Percentiles rank a stretch among this genome's conserved stretches.
Evolutionary conservation across 768 basidiomycete genomes (phyloP).

Genomic region (Boletus rubescentipes): DNA sequence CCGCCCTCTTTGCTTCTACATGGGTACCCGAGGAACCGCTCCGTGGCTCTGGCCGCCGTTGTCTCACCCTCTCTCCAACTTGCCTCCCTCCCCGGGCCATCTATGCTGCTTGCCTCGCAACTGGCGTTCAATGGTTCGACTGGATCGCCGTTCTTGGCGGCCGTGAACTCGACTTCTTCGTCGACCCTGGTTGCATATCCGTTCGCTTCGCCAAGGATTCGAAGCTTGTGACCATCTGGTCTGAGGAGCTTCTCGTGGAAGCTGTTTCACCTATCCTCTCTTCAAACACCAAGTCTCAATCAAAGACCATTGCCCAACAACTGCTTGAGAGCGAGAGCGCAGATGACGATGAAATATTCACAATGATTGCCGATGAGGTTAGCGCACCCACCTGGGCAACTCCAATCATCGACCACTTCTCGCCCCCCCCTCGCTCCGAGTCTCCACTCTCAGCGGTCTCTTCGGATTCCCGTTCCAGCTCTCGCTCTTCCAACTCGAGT

Average conservation of each 20-base stretch:
- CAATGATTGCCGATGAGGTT: conserved; percentile 71
- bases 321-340: conserved; percentile 69
- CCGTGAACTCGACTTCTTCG: conserved; percentile 73
- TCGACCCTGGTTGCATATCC: conserved; percentile 78
- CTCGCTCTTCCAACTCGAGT: conserved; percentile 69
- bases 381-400: conserved; percentile 68
- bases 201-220: conserved; percentile 52
- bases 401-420: conserved; percentile 62
- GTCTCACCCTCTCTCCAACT: conserved; percentile 67
- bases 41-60: conserved; percentile 69
- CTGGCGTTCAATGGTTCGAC: conserved; percentile 76
- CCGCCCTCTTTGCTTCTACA: conserved; percentile 61
- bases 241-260: conserved; percentile 46
- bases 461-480: conserved; percentile 49
- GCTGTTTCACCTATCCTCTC: conserved; percentile 18
- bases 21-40: conserved; percentile 67
- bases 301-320: conserved; percentile 73
- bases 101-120: conserved; percentile 66
- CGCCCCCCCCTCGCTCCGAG: conserved; percentile 47
- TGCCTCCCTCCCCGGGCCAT: conserved; percentile 70
- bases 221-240: conserved; percentile 66
- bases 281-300: conserved; percentile 20
- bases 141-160: conserved; percentile 74
- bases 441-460: conserved; percentile 62
- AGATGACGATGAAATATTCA: conserved; percentile 72